Percentiles rank a stretch among this genome's conserved stretches.
Conservation (phyloP, 2,329 filamentous ascomycete genomes). For the Talaromyces atroroseus region DNA sequence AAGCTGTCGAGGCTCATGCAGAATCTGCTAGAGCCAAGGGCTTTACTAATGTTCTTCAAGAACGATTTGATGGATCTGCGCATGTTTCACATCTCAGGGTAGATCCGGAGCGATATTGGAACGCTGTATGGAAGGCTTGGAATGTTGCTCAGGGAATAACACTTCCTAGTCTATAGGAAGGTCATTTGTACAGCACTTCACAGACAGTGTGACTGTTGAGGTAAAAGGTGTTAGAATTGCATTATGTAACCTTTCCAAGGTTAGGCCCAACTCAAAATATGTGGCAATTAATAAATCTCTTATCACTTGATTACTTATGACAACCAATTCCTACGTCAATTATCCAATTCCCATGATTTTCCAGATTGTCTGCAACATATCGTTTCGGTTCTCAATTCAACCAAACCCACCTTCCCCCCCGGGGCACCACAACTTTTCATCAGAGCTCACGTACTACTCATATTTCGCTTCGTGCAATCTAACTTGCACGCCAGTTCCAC, state of each 20-base stretch:
- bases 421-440: no score
- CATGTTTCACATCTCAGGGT: slow-evolving; percentile 8
- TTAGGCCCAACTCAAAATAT: no score
- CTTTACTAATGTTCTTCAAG: not conserved
- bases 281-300: no score
- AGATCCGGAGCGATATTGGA: slow-evolving; percentile 8
- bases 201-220: no score
- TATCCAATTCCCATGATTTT: no score
- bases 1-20: slow-evolving; percentile 1
- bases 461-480: slow-evolving; percentile 9
- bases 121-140: slow-evolving; percentile 8
- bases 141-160: not conserved
- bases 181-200: not conserved
- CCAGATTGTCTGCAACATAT: no score
- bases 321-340: no score
- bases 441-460: not conserved
- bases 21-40: not conserved
- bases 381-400: no score
- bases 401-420: no score
- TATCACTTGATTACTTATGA: no score
- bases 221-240: no score
- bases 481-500: slow-evolving; percentile 12
- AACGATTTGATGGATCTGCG: slow-evolving; percentile 5
- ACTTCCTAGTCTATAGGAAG: not conserved
- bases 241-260: no score